These are phyloP conservation scores for Globisporangium mamillatum DNA, from an alignment of 352 stramenopile genomes.

Conservation along the genomic window DNA sequence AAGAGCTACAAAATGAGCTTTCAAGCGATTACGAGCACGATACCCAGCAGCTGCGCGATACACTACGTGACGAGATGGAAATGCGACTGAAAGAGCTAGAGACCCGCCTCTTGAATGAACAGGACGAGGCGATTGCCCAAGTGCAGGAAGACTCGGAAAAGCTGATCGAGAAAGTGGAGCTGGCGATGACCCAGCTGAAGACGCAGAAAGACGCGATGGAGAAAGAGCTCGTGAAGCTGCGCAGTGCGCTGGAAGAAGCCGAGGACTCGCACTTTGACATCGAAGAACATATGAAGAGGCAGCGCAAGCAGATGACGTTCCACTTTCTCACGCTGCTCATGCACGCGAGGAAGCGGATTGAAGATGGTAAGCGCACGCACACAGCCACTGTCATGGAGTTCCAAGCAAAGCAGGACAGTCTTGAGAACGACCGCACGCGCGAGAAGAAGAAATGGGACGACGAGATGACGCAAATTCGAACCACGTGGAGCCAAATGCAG, in stretches of 20 bases:
- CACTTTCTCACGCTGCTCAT: constrained; percentile 48
- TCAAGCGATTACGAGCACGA: constrained; percentile 21
- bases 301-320: constrained; percentile 59
- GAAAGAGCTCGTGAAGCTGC: constrained; percentile 43
- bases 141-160: constrained; percentile 80
- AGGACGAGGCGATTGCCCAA: constrained; percentile 72
- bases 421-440: constrained; percentile 17
- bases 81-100: constrained; percentile 46
- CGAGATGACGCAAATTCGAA: constrained; percentile 26
- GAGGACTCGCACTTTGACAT: constrained; percentile 75
- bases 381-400: neutral
- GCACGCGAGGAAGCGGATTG: constrained; percentile 32
- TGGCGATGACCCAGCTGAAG: constrained; percentile 67
- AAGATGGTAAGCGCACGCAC: constrained; percentile 18
- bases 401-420: constrained; percentile 17
- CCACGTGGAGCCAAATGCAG: constrained; percentile 34
- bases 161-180: constrained; percentile 74
- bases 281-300: constrained; percentile 49
- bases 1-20: constrained; percentile 19
- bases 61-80: constrained; percentile 28
- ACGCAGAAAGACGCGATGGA: constrained; percentile 72
- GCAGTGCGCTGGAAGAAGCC: constrained; percentile 59
- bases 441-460: constrained; percentile 35
- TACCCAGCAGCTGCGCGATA: constrained; percentile 31
- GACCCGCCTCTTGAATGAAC: constrained; percentile 37